phyloP scores from a whole-genome alignment of 768 basidiomycete species.

The Macrolepiota dolichaula region DNA sequence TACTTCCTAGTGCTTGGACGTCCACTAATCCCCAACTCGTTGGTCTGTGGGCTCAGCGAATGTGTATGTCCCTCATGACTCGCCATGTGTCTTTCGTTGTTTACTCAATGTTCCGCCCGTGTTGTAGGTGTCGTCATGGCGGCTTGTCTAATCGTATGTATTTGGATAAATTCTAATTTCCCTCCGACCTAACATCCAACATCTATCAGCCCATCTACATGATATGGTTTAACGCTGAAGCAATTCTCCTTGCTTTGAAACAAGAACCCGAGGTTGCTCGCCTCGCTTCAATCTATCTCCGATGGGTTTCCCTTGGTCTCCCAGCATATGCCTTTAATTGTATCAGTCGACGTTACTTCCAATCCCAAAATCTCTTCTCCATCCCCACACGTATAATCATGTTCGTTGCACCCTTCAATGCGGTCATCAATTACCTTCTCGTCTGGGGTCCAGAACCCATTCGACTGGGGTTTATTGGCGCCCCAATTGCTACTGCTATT shows the following conservation, averaged over 20 bases:
- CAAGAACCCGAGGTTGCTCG: constrained; percentile 85
- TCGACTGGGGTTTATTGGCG: constrained; percentile 87
- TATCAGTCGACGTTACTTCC: constrained; percentile 50
- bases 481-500: constrained; percentile 87
- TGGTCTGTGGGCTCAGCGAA: constrained; percentile 88
- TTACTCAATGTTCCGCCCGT: neutral
- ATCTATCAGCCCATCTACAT: constrained; percentile 52
- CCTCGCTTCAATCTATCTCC: constrained; percentile 74
- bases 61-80: constrained; percentile 48
- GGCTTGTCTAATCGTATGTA: constrained; percentile 55
- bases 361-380: constrained; percentile 76
- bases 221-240: constrained; percentile 84
- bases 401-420: constrained; percentile 83
- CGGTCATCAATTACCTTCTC: constrained; percentile 76
- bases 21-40: constrained; percentile 80
- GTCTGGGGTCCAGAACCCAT: constrained; percentile 84
- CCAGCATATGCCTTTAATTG: constrained; percentile 61
- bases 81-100: neutral
- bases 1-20: constrained; percentile 95
- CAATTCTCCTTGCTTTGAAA: constrained; percentile 66
- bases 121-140: constrained; percentile 58
- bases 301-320: constrained; percentile 72
- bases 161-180: constrained; percentile 2
- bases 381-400: constrained; percentile 84
- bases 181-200: constrained; percentile 19